Evolutionary conservation across 2,329 filamentous ascomycete species (phyloP), one percentile per base, ranked within the genome.

Genomic region (Fusarium sp.): DNA sequence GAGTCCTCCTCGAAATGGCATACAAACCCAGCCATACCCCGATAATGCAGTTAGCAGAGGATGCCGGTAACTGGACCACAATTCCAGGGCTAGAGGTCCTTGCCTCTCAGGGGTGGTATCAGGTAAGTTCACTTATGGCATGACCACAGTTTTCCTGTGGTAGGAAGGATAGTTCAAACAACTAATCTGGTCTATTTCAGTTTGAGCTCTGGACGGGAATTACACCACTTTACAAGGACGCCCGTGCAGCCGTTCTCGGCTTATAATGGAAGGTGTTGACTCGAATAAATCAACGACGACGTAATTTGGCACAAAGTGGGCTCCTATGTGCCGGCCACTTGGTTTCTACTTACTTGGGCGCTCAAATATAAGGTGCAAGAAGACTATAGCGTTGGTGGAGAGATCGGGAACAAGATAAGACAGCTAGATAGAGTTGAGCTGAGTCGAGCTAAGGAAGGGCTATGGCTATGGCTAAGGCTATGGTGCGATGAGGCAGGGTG

Each of bases 11-110:
- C 7, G 96, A 99, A 82, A 97, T 99, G 95, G 95, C 96, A 4
- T 99, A 99, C 82, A 97, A 95, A 82, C 96, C 96, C 25, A 86
- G 88, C 1, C 88, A 93, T 58, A 99, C 96, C 9, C 89, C 92
- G 12, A 82, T 97, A 73, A 98, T 98, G 91, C 88, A 93, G 79
- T 84, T 98, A 79, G 95, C 95, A 5, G 87, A 90, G 76, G 88
- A 92, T 74, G 88, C 89, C 18, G 80, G 79, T 16, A 91, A 92
- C 7, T 99, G 96, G 96, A 87, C 84, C 62, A 94, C 92, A 4
- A 92, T 98, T 70, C 91, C 94, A 12, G 96, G 96, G 0, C 82
- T 98, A 42, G 96, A 99, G 81, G 94, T 96, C 35, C 86, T 99
- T 61, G 91, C 94, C 68, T 94, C 93, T 10, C 96, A 99, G 82